These are phyloP conservation scores for Beauveria pseudobassiana DNA, from an alignment of 2,329 filamentous ascomycete species.

Conservation along the genomic window DNA sequence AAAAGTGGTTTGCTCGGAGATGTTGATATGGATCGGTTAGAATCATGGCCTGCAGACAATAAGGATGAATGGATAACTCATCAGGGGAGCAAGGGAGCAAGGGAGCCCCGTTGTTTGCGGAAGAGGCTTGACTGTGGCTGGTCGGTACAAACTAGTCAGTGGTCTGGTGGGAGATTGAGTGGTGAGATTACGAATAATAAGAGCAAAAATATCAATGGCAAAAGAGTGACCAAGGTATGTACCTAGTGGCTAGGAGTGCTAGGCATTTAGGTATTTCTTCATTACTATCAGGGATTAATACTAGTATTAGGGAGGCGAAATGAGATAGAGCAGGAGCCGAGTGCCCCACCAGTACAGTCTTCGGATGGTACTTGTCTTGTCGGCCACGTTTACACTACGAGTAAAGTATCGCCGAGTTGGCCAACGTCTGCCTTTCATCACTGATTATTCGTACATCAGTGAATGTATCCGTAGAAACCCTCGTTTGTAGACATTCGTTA, in stretches of 20 bases:
- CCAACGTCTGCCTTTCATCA: too few relatives aligned
- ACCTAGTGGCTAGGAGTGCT: neutral
- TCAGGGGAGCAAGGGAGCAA: too few relatives aligned
- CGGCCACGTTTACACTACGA: neutral
- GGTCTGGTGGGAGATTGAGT: neutral
- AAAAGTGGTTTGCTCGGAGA: too few relatives aligned
- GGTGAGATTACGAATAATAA: neutral
- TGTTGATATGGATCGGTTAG: neutral
- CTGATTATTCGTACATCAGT: too few relatives aligned
- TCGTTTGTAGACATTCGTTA: too few relatives aligned
- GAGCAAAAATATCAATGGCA: neutral
- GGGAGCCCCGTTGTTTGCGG: conserved; percentile 1
- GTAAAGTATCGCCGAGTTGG: neutral
- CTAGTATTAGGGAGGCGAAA: too few relatives aligned
- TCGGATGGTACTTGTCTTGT: neutral
- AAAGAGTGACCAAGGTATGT: neutral
- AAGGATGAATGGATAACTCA: neutral
- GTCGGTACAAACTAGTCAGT: neutral
- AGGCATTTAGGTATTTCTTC: too few relatives aligned
- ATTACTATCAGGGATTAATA: too few relatives aligned
- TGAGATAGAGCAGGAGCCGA: too few relatives aligned
- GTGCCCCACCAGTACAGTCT: neutral
- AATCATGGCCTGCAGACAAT: neutral
- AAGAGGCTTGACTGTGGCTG: neutral
- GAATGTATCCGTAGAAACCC: too few relatives aligned